Base-by-base conservation (phyloP, 2,329 filamentous ascomycete species). In the Alternaria novae-zelandiae region DNA sequence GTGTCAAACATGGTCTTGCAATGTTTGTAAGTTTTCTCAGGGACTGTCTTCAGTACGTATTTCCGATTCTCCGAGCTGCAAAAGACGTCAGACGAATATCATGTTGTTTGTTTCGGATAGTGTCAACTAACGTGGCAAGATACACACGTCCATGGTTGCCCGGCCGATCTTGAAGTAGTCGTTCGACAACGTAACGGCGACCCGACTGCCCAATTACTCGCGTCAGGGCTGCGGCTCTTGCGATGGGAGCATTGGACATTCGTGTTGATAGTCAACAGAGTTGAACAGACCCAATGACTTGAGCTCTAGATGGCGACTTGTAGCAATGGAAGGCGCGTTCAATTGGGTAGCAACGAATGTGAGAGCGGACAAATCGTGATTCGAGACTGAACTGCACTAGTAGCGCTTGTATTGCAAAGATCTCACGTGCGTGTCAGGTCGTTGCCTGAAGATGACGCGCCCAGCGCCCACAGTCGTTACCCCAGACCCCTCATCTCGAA, bases 171-270 rank as follows among this genome's bases (percentile, higher is more conserved):
- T 49, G 54, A 41, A 49, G 54, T n/a, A 57, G 30, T 15, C 43
- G n/a, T 49, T 66, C 56, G 26, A 66, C 61, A 32, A 69, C 17
- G 45, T 69, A 67, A 13, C 58, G 61, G 50, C 64, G 66, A 49
- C 58, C 64, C 23, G 64, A 67, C 44, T 61, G 55, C 41, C 61
- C 61, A 44, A 66, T 26, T 28, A 43, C 51, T 44, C 66, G 49
- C 26, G 64, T 59, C 57, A 68, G 49, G 28, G 60, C 56, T 41
- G 60, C 49, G 49, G 36, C 41, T 63, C 13, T 36, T 36, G 32
- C 32, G 32, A 36, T 36, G 32, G 32, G 32, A 15, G 32, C 4
- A 36, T 36, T 36, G 32, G 32, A 36, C 32, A 36, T 36, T 36
- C 32, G 32, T 36, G 32, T 36, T 36, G 32, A 36, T 36, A 36